phyloP scores from a whole-genome alignment of 164 flowering plant genomes.

The Liriodendron chinense region DNA sequence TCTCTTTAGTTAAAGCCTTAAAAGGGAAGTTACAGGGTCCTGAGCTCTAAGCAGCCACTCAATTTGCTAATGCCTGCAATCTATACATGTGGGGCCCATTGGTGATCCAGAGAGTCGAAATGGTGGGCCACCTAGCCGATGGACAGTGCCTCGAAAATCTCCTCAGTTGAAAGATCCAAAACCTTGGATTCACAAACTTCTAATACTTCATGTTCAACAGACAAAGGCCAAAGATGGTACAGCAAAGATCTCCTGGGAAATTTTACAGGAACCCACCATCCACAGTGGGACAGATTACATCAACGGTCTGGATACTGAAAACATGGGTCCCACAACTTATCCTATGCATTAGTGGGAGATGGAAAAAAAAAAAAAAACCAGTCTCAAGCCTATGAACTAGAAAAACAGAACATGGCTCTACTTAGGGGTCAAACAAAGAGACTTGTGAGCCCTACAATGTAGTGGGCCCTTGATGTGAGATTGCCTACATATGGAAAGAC shows the following conservation, averaged over 20 bases:
- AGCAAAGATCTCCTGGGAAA: not conserved
- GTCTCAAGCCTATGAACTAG: constrained; percentile 9
- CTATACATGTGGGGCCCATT: too few species aligned
- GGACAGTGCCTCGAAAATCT: too few species aligned
- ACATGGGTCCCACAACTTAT: not conserved
- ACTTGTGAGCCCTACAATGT: constrained; percentile 20
- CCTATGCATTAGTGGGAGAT: not conserved
- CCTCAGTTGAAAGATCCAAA: too few species aligned
- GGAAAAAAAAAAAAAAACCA: not conserved
- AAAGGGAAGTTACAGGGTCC: too few species aligned
- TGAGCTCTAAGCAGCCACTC: too few species aligned
- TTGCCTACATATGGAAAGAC: constrained; percentile 22
- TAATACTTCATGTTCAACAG: not conserved
- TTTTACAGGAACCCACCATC: not conserved
- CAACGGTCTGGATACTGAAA: not conserved
- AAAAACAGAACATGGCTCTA: constrained; percentile 27
- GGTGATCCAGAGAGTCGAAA: too few species aligned
- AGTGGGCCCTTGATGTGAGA: constrained; percentile 18
- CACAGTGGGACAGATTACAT: not conserved
- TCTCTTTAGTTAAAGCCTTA: too few species aligned
- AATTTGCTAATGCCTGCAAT: too few species aligned
- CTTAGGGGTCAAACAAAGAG: constrained; percentile 20
- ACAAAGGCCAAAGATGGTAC: not conserved
- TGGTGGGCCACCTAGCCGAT: too few species aligned
- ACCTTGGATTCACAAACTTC: too few species aligned